phyloP scores from a whole-genome alignment of 345 rosid genomes.

The Gynandropsis gynandra region DNA sequence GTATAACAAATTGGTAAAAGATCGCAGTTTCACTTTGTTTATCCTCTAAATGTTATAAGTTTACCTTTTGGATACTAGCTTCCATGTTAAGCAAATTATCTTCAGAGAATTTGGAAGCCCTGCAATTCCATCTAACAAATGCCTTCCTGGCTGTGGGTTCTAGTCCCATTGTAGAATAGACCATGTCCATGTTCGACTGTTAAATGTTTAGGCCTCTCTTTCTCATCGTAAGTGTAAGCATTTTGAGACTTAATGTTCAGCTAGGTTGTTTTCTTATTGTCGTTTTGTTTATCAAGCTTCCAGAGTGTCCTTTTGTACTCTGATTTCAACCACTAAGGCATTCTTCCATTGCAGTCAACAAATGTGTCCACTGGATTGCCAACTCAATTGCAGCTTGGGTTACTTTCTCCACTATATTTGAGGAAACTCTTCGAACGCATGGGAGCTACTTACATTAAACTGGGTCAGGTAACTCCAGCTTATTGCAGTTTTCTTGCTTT shows the following conservation, averaged over 20 bases:
- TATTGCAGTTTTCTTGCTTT: background rate
- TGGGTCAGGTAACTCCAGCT: conserved; percentile 64
- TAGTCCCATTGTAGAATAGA: no score
- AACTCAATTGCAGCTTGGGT: conserved; percentile 65
- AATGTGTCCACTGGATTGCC: conserved; percentile 55
- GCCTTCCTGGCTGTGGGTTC: no score
- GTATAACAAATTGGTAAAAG: no score
- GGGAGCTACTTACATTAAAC: conserved; percentile 96
- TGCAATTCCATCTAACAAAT: no score
- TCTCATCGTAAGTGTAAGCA: conserved; percentile 5
- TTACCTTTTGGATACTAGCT: no score
- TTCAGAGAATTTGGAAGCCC: no score
- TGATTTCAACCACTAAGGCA: background rate
- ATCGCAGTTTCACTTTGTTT: no score
- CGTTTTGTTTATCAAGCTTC: background rate
- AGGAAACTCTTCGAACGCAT: conserved; percentile 91
- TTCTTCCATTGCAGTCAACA: conserved; percentile 40
- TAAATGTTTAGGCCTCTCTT: no score
- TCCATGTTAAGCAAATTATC: no score
- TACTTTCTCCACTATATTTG: conserved; percentile 77
- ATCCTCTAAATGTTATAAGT: no score
- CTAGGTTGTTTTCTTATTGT: conserved; percentile 1
- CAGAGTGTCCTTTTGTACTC: no score
- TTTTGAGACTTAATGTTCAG: background rate
- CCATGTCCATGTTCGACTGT: no score